Evolutionary conservation across 306 rosid species (phyloP).

Genomic region (Sicyos edulis): DNA sequence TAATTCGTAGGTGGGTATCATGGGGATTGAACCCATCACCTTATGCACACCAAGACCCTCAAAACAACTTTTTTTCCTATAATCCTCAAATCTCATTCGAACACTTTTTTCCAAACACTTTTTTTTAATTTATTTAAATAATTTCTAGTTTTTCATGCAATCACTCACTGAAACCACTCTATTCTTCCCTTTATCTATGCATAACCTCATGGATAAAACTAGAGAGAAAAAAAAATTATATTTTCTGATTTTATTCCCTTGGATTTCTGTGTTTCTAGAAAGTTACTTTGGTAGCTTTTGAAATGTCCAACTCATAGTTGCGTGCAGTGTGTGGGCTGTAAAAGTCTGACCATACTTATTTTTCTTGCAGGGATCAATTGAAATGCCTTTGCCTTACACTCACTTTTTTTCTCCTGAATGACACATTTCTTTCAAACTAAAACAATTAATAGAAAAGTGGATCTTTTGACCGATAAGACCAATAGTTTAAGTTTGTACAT

Average conservation of each 20-base stretch:
- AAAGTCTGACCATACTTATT: neutral
- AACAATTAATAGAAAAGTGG: neutral
- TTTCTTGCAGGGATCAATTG: neutral
- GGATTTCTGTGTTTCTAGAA: neutral
- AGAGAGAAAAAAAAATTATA: neutral
- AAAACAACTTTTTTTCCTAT: too few species aligned
- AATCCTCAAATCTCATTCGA: too few species aligned
- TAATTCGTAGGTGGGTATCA: too few species aligned
- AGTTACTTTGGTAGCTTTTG: neutral
- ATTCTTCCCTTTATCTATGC: too few species aligned
- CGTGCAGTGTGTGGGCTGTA: neutral
- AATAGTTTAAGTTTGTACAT: neutral
- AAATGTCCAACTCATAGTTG: constrained; percentile 13
- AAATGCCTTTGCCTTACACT: neutral
- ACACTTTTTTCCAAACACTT: too few species aligned
- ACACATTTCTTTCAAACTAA: neutral
- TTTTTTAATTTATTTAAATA: too few species aligned
- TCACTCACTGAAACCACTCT: too few species aligned
- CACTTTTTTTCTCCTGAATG: constrained; percentile 1
- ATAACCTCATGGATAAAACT: too few species aligned
- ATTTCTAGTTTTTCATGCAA: too few species aligned
- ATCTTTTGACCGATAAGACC: too few species aligned
- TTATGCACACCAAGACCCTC: too few species aligned
- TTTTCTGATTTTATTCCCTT: neutral
- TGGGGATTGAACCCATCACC: too few species aligned